Evolutionary conservation across 108 stramenopile genomes (phyloP).

Genomic region (Pseudonitzschia multiseries): DNA sequence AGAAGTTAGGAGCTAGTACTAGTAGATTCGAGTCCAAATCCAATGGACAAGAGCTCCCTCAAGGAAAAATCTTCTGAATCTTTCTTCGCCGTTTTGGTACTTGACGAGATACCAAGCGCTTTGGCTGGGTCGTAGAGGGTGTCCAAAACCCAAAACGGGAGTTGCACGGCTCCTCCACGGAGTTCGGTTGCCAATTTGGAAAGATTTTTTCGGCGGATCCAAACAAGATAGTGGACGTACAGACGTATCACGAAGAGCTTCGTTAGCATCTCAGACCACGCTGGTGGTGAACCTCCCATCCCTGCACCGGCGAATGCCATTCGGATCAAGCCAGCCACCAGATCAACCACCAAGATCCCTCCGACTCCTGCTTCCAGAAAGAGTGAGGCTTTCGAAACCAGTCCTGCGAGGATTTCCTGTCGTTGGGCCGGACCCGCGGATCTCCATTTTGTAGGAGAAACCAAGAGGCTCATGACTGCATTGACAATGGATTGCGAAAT

Average conservation of each 20-base stretch:
- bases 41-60: not conserved
- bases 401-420: constrained; percentile 63
- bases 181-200: constrained; percentile 40
- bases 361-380: constrained; percentile 64
- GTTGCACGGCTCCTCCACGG: constrained; percentile 56
- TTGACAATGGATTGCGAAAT: constrained; percentile 46
- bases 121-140: constrained; percentile 53
- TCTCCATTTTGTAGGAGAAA: constrained; percentile 59
- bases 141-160: constrained; percentile 65
- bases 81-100: not conserved
- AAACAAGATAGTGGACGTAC: constrained; percentile 69
- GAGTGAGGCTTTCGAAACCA: constrained; percentile 60
- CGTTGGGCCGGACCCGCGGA: constrained; percentile 62
- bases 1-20: not conserved
- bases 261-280: constrained; percentile 36
- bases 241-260: constrained; percentile 59
- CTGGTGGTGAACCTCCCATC: constrained; percentile 15
- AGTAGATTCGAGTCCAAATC: constrained; percentile 6
- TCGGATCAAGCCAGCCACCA: constrained; percentile 17
- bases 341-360: constrained; percentile 52
- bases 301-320: constrained; percentile 16
- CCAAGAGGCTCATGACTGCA: constrained; percentile 68
- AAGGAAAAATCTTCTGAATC: not conserved
- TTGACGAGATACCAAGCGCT: constrained; percentile 50
- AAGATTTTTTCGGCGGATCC: constrained; percentile 56